Conservation (phyloP, 2,329 filamentous ascomycete species). For the Scorias spongiosa region DNA sequence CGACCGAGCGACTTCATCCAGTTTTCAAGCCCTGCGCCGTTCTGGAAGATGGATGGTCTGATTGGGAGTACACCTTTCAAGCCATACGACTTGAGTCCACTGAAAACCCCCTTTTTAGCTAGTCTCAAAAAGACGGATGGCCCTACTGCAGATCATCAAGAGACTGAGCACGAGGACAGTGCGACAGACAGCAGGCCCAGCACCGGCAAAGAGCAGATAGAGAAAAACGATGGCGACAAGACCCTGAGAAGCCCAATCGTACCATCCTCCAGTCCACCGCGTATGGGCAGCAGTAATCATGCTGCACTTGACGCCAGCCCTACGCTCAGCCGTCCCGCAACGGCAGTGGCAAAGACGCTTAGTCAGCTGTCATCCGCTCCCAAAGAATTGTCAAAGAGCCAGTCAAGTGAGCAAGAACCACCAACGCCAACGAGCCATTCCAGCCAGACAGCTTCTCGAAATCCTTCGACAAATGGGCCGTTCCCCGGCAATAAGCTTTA, state of each 20-base stretch:
- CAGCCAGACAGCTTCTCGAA: conserved; percentile 6
- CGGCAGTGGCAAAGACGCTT: conserved; percentile 17
- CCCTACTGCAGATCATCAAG: conserved; percentile 9
- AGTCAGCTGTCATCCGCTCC: conserved; percentile 12
- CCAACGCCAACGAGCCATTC: conserved; percentile 10
- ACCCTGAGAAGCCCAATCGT: conserved; percentile 16
- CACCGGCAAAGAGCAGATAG: neutral
- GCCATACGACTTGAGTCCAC: conserved; percentile 23
- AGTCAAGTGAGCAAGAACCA: conserved; percentile 10
- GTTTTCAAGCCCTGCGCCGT: conserved; percentile 69
- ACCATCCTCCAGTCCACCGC: conserved; percentile 19
- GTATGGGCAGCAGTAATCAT: conserved; percentile 6
- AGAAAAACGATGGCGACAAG: conserved; percentile 8
- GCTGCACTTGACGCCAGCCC: conserved; percentile 16
- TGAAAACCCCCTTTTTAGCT: conserved; percentile 23
- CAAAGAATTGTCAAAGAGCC: conserved; percentile 4
- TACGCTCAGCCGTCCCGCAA: conserved; percentile 16
- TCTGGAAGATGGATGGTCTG: conserved; percentile 75
- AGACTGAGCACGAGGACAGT: conserved; percentile 7
- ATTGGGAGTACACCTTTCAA: conserved; percentile 52
- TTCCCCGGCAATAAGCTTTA: conserved; percentile 2
- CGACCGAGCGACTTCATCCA: conserved; percentile 75
- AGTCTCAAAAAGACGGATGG: conserved; percentile 13
- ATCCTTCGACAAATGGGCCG: conserved; percentile 4
- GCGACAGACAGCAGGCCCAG: conserved; percentile 4